Percentiles rank a stretch among this genome's conserved stretches.
phyloP scores from a whole-genome alignment of 2,329 filamentous ascomycete genomes.

The Davidsoniella australis region DNA sequence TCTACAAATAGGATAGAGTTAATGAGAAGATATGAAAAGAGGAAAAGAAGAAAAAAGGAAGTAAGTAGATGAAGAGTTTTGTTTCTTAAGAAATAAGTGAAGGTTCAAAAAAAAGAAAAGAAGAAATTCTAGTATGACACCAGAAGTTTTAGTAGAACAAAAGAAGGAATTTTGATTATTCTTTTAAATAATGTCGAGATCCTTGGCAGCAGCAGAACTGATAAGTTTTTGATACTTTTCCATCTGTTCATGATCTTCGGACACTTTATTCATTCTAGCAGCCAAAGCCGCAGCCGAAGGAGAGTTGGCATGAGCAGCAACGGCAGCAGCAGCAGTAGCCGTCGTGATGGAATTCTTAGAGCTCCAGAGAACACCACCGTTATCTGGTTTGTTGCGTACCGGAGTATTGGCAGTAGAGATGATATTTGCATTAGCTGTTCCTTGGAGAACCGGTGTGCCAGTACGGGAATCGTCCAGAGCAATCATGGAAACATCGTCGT shows the following conservation, averaged over 20 bases:
- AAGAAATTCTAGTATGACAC: neutral
- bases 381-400: constrained; percentile 15
- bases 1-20: neutral
- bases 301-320: neutral
- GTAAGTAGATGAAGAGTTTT: neutral
- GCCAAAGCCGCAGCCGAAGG: neutral
- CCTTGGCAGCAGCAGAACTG: constrained; percentile 21
- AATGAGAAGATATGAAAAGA: neutral
- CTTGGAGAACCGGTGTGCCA: constrained; percentile 19
- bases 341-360: constrained; percentile 11
- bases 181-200: constrained; percentile 15
- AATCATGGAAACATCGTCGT: constrained; percentile 18
- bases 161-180: neutral
- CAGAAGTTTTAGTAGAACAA: neutral
- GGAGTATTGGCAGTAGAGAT: constrained; percentile 11
- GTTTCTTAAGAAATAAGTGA: neutral
- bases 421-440: constrained; percentile 16
- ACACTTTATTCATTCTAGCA: constrained; percentile 3
- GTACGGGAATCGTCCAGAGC: constrained; percentile 18
- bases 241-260: constrained; percentile 22
- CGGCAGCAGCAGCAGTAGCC: constrained; percentile 6
- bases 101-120: neutral
- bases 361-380: constrained; percentile 21
- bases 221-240: constrained; percentile 23
- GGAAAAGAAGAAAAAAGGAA: neutral